Percentiles rank a stretch among this genome's conserved stretches.
Evolutionary conservation across 2,329 filamentous ascomycete species (phyloP).

Genomic region (Beauveria brongniartii): DNA sequence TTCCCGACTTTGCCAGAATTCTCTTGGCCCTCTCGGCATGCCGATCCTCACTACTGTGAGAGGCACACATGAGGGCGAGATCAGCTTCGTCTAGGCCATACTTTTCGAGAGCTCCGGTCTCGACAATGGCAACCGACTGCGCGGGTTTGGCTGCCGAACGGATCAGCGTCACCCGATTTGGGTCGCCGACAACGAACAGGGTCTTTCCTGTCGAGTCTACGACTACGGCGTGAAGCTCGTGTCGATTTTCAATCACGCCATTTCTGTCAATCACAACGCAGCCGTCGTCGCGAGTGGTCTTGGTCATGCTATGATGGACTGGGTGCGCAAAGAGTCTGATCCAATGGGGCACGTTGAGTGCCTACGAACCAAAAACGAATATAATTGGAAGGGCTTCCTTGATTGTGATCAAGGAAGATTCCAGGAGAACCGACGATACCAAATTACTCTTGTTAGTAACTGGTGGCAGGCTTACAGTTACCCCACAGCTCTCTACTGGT

Average conservation of each 20-base stretch:
- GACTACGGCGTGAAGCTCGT: constrained; percentile 34
- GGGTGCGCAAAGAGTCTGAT: neutral
- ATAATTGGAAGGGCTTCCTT: neutral
- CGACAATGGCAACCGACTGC: constrained; percentile 35
- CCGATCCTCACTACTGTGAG: constrained; percentile 34
- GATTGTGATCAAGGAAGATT: neutral
- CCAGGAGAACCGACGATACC: too few species aligned
- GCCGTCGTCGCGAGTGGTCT: constrained; percentile 16
- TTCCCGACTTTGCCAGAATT: constrained; percentile 30
- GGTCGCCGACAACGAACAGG: constrained; percentile 32
- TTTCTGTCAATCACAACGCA: constrained; percentile 29
- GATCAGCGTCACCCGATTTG: constrained; percentile 31
- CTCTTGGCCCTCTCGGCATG: constrained; percentile 28
- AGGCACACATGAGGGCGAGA: constrained; percentile 38
- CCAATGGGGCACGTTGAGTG: too few species aligned
- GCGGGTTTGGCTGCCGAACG: constrained; percentile 39
- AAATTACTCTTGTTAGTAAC: neutral
- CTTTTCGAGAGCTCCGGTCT: constrained; percentile 30
- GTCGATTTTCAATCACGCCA: constrained; percentile 35
- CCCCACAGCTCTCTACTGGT: neutral
- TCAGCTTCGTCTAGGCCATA: constrained; percentile 32
- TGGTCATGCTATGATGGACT: constrained; percentile 5
- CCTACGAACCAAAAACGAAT: neutral
- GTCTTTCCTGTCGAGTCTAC: constrained; percentile 29
- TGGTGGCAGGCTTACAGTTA: neutral